phyloP scores from a whole-genome alignment of 352 stramenopile species.

The Globisporangium echinulatum region DNA sequence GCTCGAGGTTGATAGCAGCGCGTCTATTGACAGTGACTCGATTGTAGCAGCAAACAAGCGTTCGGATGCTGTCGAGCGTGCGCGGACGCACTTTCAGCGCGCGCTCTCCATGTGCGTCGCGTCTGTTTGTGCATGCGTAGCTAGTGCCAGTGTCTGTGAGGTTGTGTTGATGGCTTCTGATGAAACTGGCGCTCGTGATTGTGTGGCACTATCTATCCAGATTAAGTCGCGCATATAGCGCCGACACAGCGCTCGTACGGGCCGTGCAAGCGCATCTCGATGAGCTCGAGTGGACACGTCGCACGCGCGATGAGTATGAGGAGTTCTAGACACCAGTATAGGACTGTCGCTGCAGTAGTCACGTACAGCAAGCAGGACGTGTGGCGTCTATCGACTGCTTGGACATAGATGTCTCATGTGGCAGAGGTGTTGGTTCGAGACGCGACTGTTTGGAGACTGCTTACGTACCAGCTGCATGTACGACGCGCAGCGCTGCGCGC shows the following conservation, averaged over 20 bases:
- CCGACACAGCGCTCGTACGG: slow-evolving; percentile 4
- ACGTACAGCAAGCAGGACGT: too few relatives aligned
- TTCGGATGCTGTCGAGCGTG: slow-evolving; percentile 9
- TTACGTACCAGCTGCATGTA: too few relatives aligned
- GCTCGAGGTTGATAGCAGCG: slow-evolving; percentile 14
- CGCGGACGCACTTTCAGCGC: slow-evolving; percentile 24
- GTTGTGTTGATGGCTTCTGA: too few relatives aligned
- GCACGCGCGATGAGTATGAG: background rate
- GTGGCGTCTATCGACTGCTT: background rate
- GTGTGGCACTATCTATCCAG: background rate
- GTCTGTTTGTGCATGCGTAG: background rate
- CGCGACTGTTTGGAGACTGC: too few relatives aligned
- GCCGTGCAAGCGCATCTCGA: slow-evolving; percentile 5
- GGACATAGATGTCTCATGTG: too few relatives aligned
- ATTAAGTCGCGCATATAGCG: slow-evolving; percentile 7
- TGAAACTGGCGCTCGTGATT: background rate
- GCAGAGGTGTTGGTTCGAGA: too few relatives aligned
- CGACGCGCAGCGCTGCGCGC: too few relatives aligned
- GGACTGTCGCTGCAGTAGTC: too few relatives aligned
- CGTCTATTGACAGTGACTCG: background rate
- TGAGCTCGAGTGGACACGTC: slow-evolving; percentile 1
- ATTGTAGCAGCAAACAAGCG: background rate
- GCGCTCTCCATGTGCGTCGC: slow-evolving; percentile 29
- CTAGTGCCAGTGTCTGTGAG: too few relatives aligned
- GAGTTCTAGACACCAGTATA: too few relatives aligned